Base-by-base conservation (phyloP, 495 filamentous ascomycete genomes). In the Bryoglossum gracile region DNA sequence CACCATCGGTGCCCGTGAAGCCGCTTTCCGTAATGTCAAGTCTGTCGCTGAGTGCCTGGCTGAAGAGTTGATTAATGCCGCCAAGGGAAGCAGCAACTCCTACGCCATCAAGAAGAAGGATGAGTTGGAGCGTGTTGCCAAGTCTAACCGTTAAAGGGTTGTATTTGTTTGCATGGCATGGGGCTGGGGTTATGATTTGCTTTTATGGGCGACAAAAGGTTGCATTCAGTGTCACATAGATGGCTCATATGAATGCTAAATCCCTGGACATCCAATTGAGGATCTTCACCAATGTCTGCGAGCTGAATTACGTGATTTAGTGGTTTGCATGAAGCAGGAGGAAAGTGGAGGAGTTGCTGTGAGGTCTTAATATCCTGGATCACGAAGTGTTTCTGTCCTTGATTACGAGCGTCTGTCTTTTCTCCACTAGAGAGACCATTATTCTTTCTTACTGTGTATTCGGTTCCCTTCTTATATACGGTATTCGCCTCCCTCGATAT, bases 51-150 rank as follows among this genome's bases (percentile, higher is more conserved):
- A 98, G 84, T 96, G 92, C 76, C 76, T 98, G 64, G 90, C 92
- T 68, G 92, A 99, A 75, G 92, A 99, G 81, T 82, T 99, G 66
- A 96, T 99, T 82, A 99, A 99, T 80, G 94, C 94, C 65, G 92
- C 94, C 68, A 99, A 99, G 86, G 92, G 92, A 60, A 90, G 85
- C 82, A 91, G 86, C 73, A 99, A 99, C 87, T 94, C 87, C 55
- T 99, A 97, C 68, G 92, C 92, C 56, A 99, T 99, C 80, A 99
- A 99, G 87, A 99, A 99, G 88, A 99, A 99, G 89, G 92, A 99
- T 71, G 94, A 99, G 84, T 71, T 99, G 75, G 92, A 98, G 84
- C 92, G 92, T 85, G 92, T 98, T 68, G 92, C 92, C 72, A 98
- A 98, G 88, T 87, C 81, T 76, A 98, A 98, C 82, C 87, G 92